phyloP scores from a whole-genome alignment of 768 basidiomycete genomes.

The Amanita jacksonii region DNA sequence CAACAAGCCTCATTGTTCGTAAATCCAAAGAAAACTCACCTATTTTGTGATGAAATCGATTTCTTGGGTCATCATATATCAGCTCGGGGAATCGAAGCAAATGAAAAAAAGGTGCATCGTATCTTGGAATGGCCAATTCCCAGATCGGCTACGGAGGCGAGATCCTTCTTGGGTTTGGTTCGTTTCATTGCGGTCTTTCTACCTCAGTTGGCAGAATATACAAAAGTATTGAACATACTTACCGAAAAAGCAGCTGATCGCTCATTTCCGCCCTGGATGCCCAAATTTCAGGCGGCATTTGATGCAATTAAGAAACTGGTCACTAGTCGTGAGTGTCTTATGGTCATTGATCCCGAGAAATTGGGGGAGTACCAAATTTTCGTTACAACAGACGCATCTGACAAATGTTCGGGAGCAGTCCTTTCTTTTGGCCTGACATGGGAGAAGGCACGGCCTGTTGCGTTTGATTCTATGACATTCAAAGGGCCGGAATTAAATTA shows the following conservation, averaged over 20 bases:
- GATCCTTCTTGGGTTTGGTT: slow-evolving; percentile 12
- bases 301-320: slow-evolving; percentile 14
- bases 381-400: slow-evolving; percentile 23
- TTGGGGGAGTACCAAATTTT: slow-evolving; percentile 15
- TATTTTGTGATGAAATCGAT: slow-evolving; percentile 21
- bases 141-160: slow-evolving; percentile 9
- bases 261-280: background rate
- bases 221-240: too few species aligned
- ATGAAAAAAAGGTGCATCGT: slow-evolving; percentile 15
- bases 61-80: slow-evolving; percentile 28
- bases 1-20: slow-evolving; percentile 25
- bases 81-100: slow-evolving; percentile 20
- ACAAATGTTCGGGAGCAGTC: slow-evolving; percentile 20
- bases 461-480: slow-evolving; percentile 28
- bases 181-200: slow-evolving; percentile 8
- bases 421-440: slow-evolving; percentile 11
- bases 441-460: slow-evolving; percentile 17
- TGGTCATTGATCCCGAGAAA: slow-evolving; percentile 10
- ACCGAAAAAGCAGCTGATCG: too few species aligned
- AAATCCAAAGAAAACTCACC: slow-evolving; percentile 22
- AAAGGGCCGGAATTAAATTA: slow-evolving; percentile 29
- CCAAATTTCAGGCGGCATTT: slow-evolving; percentile 4
- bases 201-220: too few species aligned
- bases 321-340: slow-evolving; percentile 12
- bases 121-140: slow-evolving; percentile 22